Evolutionary conservation across 1,284 basidiomycete genomes (phyloP), one percentile per base, ranked within the genome.

Genomic region (Somion occarium): DNA sequence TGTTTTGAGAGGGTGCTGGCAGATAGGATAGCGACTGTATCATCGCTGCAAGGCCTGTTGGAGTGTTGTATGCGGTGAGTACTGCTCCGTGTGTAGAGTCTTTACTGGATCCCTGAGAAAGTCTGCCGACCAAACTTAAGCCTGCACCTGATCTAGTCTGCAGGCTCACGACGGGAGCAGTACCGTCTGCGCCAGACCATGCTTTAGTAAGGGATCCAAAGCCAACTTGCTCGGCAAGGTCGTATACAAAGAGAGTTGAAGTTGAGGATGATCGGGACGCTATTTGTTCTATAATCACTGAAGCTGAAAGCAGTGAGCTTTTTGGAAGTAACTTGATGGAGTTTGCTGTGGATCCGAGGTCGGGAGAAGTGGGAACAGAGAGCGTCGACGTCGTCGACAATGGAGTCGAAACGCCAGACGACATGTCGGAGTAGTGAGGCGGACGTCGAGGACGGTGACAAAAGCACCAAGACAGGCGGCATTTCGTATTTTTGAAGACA

Each of bases 91-190:
- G 76, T 30, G 71, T 69, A 9, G 76, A 73, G 56, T 85, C 83
- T 58, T 77, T 76, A 65, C 85, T 88, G n/a, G 86, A 80, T 20
- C 85, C 82, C 57, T 91, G 83, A 7, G 85, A 87, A 47, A 93
- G 73, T 55, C 91, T 81, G 15, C 93, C 93, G 38, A 91, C 82
- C 54, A 97, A 73, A 61, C 82, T 82, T 51, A 93, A 71, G 15
- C 93, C 93, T 19, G 93, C 92, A 45, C 93, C 93, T 15, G 86
- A 78, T 52, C 93, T 78, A n/a, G 90, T 93, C 72, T 96, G 92
- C 50, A 94, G 73, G 50, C 79, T 71, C 53, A 88, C 74, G 7
- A 89, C 81, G 50, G 82, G 75, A 2, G 82, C 75, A 20, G 67
- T 65, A 39, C 64, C 56, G 19, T 62, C 64, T 24, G 72, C 63